A percentile compares a stretch with the other conserved stretches of the same genome.
These are phyloP conservation scores for Rosa chinensis DNA, from an alignment of 306 rosid species.

Conservation along the genomic window DNA sequence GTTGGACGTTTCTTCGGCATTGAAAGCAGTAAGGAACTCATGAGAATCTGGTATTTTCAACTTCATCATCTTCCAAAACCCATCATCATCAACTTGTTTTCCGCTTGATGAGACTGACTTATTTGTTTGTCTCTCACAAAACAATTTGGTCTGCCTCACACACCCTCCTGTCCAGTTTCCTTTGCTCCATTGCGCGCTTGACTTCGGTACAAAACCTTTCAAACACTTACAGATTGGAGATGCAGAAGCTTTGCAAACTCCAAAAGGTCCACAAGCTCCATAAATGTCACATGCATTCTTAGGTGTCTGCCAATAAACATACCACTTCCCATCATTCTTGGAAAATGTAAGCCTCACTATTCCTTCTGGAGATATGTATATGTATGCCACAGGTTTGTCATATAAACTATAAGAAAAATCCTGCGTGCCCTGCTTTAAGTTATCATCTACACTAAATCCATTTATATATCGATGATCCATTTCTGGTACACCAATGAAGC, in stretches of 20 bases:
- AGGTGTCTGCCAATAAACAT: slow-evolving; percentile 1
- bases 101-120: not conserved
- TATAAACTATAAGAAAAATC: slow-evolving; percentile 17
- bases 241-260: slow-evolving; percentile 13
- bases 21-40: not conserved
- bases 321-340: not conserved
- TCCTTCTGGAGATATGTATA: slow-evolving; percentile 35
- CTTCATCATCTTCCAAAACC: slow-evolving; percentile 7
- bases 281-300: not conserved
- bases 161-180: slow-evolving; percentile 27
- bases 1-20: not conserved
- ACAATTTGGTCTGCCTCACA: slow-evolving; percentile 10
- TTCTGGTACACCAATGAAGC: slow-evolving; percentile 39
- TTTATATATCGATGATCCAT: slow-evolving; percentile 30
- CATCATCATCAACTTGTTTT: not conserved
- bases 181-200: slow-evolving; percentile 14
- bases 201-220: slow-evolving; percentile 22
- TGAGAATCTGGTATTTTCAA: slow-evolving; percentile 27
- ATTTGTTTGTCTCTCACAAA: slow-evolving; percentile 3
- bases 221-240: slow-evolving; percentile 14
- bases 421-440: slow-evolving; percentile 28
- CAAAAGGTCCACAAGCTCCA: slow-evolving; percentile 26
- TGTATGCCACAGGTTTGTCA: not conserved
- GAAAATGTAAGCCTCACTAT: not conserved
- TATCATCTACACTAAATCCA: slow-evolving; percentile 29